Conservation (phyloP, 768 basidiomycete species). For the Hericium rajendrae region DNA sequence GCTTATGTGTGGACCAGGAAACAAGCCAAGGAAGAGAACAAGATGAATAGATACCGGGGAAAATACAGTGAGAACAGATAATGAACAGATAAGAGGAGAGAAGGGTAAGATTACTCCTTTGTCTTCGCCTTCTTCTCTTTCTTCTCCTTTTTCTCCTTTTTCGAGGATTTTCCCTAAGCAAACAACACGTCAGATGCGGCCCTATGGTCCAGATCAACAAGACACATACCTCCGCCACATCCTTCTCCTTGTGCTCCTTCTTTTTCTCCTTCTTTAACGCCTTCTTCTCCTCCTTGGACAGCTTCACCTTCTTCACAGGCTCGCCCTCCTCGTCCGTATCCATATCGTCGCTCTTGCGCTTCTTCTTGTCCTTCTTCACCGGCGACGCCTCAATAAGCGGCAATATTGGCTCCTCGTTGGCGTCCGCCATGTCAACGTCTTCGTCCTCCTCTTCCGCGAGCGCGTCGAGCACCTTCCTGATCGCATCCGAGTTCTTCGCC, state of each 20-base stretch:
- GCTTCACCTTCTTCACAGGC: constrained; percentile 60
- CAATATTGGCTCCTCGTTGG: constrained; percentile 37
- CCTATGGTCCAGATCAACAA: constrained; percentile 2
- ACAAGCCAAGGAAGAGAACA: neutral
- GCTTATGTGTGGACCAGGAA: neutral
- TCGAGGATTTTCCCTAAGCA: constrained; percentile 25
- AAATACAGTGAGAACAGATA: constrained; percentile 3
- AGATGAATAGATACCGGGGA: neutral
- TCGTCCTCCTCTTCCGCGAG: constrained; percentile 63
- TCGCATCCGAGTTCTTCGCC: constrained; percentile 86
- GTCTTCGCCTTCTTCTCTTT: constrained; percentile 48
- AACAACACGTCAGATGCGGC: neutral
- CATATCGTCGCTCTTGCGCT: constrained; percentile 60
- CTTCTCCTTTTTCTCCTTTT: constrained; percentile 31
- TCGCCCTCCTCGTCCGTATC: constrained; percentile 40
- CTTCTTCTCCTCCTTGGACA: constrained; percentile 83
- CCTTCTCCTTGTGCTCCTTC: constrained; percentile 43
- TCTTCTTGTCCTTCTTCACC: constrained; percentile 51
- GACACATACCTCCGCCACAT: constrained; percentile 30
- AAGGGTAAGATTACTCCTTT: constrained; percentile 21
- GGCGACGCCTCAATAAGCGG: constrained; percentile 51
- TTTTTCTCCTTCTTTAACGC: constrained; percentile 73
- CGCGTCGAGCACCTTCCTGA: constrained; percentile 76
- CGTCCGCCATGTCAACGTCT: constrained; percentile 35
- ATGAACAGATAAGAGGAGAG: constrained; percentile 1